Evolutionary conservation across 345 rosid genomes (phyloP), one percentile per base, ranked within the genome.

Genomic region (Brassica carinata): DNA sequence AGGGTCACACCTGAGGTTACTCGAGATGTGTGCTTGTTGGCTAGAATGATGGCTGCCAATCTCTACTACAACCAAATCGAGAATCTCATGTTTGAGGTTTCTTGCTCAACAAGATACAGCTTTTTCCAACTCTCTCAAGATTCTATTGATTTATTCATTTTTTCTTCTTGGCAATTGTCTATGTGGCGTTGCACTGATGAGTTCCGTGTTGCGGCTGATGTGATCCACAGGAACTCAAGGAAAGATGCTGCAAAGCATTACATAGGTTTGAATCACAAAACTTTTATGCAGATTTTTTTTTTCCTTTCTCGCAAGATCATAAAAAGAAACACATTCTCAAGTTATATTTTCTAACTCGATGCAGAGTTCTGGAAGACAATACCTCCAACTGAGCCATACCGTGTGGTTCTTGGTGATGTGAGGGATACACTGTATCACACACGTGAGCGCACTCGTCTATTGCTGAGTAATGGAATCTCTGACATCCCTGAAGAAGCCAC

Each of bases 101-200:
- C 17, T 23, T 23, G 26, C 26, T 23, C 26, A 23, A 23, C 26
- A 23, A 23, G 26, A 23, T 23, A 23, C 26, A 23, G 26, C 26
- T 23, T 23, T 23, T 23, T 23, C 0, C 26, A 23, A 23, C 26
- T 23, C 26, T 23, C 26, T 23, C 26, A 23, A 23, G 26, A 23
- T 23, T 23, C 26, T 23, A 23, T 23, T 23, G 55, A 64, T 43
- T 71, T 33, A 70, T 45, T 64, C 3, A 1, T 13, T 48, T 65
- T 36, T 26, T 34, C 18, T 64, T 61, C 64, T 66, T 79, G 81
- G 84, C 89, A 96, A 97, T 76, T 96, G 84, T 96, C 99, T 66
- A 94, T 96, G 99, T 96, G 98, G 98, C 95, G 97, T 79, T 96
- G 98, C 86, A 93, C 85, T 71, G 97, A 91, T 72, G 99, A 96